Conservation (phyloP, 371 early-diverging fungal genomes). For the Saksenaea vasiformis region DNA sequence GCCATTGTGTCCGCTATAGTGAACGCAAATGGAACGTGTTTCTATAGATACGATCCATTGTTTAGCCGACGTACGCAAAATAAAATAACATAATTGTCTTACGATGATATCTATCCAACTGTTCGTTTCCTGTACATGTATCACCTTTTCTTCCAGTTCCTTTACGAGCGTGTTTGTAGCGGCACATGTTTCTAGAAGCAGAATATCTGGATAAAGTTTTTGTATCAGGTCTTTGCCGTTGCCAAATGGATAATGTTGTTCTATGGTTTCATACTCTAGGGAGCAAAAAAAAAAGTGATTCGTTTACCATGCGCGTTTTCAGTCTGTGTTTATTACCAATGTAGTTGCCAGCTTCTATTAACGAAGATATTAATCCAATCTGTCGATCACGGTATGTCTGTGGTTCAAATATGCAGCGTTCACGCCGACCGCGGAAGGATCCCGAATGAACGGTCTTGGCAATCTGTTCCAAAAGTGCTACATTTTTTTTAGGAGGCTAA, state of each 20-base stretch:
- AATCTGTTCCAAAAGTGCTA: slow-evolving; percentile 18
- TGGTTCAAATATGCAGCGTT: slow-evolving; percentile 25
- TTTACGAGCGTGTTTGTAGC: slow-evolving; percentile 14
- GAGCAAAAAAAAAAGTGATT: background rate
- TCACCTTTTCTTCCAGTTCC: slow-evolving; percentile 4
- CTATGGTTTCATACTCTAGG: slow-evolving; percentile 27
- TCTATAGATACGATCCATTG: slow-evolving; percentile 6
- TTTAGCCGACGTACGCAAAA: background rate
- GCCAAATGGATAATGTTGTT: slow-evolving; percentile 18
- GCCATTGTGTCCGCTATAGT: slow-evolving; percentile 13
- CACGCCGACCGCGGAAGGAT: slow-evolving; percentile 23
- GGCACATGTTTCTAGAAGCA: slow-evolving; percentile 27
- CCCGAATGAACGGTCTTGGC: slow-evolving; percentile 11
- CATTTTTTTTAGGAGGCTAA: background rate
- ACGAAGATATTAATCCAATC: slow-evolving; percentile 16
- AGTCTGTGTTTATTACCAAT: slow-evolving; percentile 20
- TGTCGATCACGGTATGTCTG: slow-evolving; percentile 30
- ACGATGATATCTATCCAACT: slow-evolving; percentile 23
- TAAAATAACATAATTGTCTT: background rate
- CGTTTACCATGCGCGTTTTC: background rate
- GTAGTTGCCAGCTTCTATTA: slow-evolving; percentile 26
- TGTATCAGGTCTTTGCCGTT: slow-evolving; percentile 23
- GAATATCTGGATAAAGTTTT: slow-evolving; percentile 17
- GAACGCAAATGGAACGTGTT: slow-evolving; percentile 20
- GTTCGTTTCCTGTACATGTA: slow-evolving; percentile 6